Percentiles rank a stretch among this genome's conserved stretches.
These are phyloP conservation scores for Eimeria maxima DNA, from an alignment of 169 alveolate species.

Conservation along the genomic window DNA sequence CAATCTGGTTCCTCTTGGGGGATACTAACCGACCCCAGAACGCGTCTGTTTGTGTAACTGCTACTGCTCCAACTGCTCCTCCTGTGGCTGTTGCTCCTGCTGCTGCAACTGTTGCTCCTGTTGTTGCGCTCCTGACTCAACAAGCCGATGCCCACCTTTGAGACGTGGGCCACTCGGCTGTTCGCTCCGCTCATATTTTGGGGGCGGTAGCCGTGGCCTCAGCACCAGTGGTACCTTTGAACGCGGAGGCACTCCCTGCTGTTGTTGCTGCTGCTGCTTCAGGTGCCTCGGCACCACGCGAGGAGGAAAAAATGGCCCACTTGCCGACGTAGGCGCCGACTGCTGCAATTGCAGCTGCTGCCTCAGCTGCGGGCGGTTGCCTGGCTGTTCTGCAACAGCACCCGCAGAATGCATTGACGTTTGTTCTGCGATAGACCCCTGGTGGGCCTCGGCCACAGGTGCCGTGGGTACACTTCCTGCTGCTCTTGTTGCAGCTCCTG, in stretches of 20 bases:
- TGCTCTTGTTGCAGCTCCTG: neutral
- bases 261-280: conserved; percentile 52
- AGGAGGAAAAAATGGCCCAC: conserved; percentile 42
- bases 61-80: neutral
- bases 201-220: conserved; percentile 64
- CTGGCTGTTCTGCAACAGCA: neutral
- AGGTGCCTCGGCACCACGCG: conserved; percentile 41
- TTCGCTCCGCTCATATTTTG: neutral
- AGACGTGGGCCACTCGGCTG: neutral
- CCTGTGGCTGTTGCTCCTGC: neutral
- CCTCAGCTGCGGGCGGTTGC: neutral
- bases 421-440: neutral
- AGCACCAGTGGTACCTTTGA: conserved; percentile 3
- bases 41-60: neutral
- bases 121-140: neutral
- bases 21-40: neutral
- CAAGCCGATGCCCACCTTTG: neutral
- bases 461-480: neutral
- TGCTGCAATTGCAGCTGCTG: neutral
- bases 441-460: neutral
- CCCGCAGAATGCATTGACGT: neutral
- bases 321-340: neutral
- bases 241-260: conserved; percentile 1
- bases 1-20: neutral
- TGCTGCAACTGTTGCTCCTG: neutral